Evolutionary conservation across 345 rosid species (phyloP), one percentile per base, ranked within the genome.

Genomic region (Triadica sebifera): DNA sequence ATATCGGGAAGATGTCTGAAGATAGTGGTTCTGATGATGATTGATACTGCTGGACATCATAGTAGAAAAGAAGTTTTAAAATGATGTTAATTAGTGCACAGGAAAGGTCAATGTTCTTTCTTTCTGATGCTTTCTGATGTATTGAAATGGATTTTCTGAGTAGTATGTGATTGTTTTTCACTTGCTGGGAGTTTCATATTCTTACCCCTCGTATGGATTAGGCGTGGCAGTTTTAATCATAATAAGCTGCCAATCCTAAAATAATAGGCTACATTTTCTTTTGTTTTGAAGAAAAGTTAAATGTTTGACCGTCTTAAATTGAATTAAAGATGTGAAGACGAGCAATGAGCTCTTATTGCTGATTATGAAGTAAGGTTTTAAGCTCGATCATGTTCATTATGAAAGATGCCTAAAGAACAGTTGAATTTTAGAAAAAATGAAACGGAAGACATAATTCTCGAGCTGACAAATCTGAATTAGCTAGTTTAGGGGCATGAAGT

Each of bases 11-110:
- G 71, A 56, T 88, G 73, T 86, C 88, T 10, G 93, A 84, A 49
- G 90, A 81, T 72, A 86, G 90, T 65, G 86, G 87, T 77, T 87
- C 89, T 20, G 91, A 85, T 25, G 87, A 78, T 52, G 90, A 85
- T 69, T 86, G 86, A 87, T 47, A 37, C 51, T 46, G 37, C n/a
- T 25, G 49, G 24, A 20, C 29, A 8, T 29, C 29, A 22, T 17
- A 12, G 6, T 29, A 67, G 20, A 55, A 24, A 29, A 37, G 24
- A 24, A 16, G 12, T 13, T 41, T 47, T 65, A 16, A 45, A 24
- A 5, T 49, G 61, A 47, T 58, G 22, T 6, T 59, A 17, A 53
- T 20, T 24, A 56, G 34, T 20, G 64, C 64, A 70, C 17, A 38
- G 34, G 34, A 68, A 51, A 17, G 20, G 13, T 50, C 24, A 17